Percentiles rank a stretch among this genome's conserved stretches.
Evolutionary conservation across 1,139 yeast species (phyloP).

Genomic region (Candida sp.): DNA sequence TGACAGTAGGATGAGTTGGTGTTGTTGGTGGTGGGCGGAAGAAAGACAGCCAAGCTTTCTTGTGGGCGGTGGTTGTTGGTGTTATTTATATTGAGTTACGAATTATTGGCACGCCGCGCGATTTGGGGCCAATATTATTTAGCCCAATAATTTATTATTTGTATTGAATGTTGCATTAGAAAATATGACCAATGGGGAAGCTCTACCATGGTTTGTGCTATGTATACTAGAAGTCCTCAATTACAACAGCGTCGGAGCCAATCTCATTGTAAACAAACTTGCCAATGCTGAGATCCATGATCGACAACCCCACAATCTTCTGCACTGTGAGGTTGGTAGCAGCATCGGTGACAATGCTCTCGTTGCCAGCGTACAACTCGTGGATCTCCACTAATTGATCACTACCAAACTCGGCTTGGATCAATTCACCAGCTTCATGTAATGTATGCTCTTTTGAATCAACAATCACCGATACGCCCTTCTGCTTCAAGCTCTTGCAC

Average conservation of each 20-base stretch:
- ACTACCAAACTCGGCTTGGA: slow-evolving; percentile 42
- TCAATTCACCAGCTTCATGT: slow-evolving; percentile 68
- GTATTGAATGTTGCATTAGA: background rate
- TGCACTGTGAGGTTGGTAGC: slow-evolving; percentile 39
- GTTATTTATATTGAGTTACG: background rate
- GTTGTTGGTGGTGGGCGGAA: no score
- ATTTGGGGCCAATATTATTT: background rate
- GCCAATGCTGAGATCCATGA: slow-evolving; percentile 62
- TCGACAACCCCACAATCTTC: slow-evolving; percentile 63
- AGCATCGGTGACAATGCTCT: slow-evolving; percentile 11
- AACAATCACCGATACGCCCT: slow-evolving; percentile 47
- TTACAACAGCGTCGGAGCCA: slow-evolving; percentile 12
- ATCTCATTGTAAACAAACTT: slow-evolving; percentile 23
- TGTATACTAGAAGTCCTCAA: slow-evolving; percentile 16
- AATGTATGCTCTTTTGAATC: slow-evolving; percentile 63
- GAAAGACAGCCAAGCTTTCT: no score
- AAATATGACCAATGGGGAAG: no score
- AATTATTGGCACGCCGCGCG: background rate
- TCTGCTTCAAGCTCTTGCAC: slow-evolving; percentile 24
- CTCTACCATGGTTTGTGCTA: no score
- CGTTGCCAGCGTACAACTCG: slow-evolving; percentile 25
- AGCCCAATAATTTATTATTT: background rate
- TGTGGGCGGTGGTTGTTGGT: no score
- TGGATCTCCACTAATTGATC: slow-evolving; percentile 50
- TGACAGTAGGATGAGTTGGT: background rate